Evolutionary conservation across 495 filamentous ascomycete genomes (phyloP).

Genomic region (Hamigera avellanea): DNA sequence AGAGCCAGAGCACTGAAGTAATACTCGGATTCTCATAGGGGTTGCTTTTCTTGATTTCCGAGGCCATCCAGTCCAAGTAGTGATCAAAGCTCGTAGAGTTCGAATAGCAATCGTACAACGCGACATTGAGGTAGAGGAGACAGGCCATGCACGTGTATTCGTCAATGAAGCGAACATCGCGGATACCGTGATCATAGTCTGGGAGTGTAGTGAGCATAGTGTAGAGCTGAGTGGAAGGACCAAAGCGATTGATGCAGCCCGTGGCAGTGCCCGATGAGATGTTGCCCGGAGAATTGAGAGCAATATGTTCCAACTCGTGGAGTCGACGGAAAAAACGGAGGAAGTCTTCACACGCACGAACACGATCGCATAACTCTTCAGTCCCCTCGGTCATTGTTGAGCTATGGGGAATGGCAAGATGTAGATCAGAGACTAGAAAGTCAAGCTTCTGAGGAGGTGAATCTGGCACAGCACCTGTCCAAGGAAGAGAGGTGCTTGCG

Average conservation of each 20-base stretch:
- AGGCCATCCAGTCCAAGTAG: slow-evolving; percentile 13
- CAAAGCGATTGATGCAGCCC: slow-evolving; percentile 9
- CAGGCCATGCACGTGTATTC: slow-evolving; percentile 19
- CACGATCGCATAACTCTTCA: slow-evolving; percentile 11
- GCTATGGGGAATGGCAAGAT: slow-evolving; percentile 9
- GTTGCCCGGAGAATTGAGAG: slow-evolving; percentile 7
- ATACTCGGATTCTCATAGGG: slow-evolving; percentile 15
- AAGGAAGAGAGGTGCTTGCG: slow-evolving; percentile 13
- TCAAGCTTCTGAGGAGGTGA: slow-evolving; percentile 7
- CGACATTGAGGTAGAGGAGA: slow-evolving; percentile 15
- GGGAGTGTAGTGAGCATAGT: slow-evolving; percentile 14
- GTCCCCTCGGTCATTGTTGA: slow-evolving; percentile 4
- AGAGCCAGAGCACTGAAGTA: slow-evolving; percentile 16
- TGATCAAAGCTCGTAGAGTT: slow-evolving; percentile 11
- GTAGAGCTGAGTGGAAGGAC: slow-evolving; percentile 10
- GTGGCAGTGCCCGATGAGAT: slow-evolving; percentile 1
- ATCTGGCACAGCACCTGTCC: slow-evolving; percentile 12
- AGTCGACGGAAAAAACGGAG: slow-evolving; percentile 15
- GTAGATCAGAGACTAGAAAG: slow-evolving; percentile 10
- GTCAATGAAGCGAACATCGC: slow-evolving; percentile 19
- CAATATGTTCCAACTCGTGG: slow-evolving; percentile 8
- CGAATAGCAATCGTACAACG: slow-evolving; percentile 13
- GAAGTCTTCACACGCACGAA: slow-evolving; percentile 17
- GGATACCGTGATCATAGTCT: slow-evolving; percentile 17
- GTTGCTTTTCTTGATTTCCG: slow-evolving; percentile 10